Percentiles rank a stretch among this genome's conserved stretches.
phyloP scores from a whole-genome alignment of 140 eudicot species.

The Bidens hawaiensis region DNA sequence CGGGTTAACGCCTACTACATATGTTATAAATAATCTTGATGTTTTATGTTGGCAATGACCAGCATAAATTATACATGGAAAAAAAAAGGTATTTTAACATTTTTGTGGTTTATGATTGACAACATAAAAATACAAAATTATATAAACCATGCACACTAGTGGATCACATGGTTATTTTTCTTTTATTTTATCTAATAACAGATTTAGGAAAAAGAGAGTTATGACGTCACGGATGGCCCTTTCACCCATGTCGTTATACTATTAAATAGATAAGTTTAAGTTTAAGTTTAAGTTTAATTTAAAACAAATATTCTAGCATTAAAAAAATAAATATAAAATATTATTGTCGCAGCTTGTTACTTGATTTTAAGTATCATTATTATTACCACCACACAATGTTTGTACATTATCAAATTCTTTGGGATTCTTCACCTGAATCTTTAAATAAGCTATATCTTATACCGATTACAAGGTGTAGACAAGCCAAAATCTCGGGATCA shows the following conservation, averaged over 20 bases:
- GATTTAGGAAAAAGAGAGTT: not conserved
- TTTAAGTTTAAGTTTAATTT: too few relatives aligned
- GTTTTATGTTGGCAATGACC: too few relatives aligned
- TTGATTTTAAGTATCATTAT: not conserved
- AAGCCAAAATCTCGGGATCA: too few relatives aligned
- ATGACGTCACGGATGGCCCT: constrained; percentile 1
- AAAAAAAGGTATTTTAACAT: too few relatives aligned
- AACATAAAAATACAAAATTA: not conserved
- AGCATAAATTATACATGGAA: too few relatives aligned
- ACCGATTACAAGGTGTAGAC: too few relatives aligned
- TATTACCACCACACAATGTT: not conserved
- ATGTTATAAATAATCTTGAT: too few relatives aligned
- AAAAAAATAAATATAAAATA: not conserved
- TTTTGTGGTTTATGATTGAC: too few relatives aligned
- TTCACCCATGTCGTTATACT: not conserved
- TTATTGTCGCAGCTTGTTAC: not conserved
- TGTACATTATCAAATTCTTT: too few relatives aligned
- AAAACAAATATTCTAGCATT: not conserved
- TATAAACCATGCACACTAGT: not conserved
- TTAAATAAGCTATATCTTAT: not conserved
- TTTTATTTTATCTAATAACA: not conserved
- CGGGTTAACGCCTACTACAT: too few relatives aligned
- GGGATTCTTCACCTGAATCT: too few relatives aligned
- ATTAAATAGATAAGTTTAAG: not conserved
- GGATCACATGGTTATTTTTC: not conserved